phyloP scores from a whole-genome alignment of 2,329 filamentous ascomycete species.

The Sclerotinia borealis region DNA sequence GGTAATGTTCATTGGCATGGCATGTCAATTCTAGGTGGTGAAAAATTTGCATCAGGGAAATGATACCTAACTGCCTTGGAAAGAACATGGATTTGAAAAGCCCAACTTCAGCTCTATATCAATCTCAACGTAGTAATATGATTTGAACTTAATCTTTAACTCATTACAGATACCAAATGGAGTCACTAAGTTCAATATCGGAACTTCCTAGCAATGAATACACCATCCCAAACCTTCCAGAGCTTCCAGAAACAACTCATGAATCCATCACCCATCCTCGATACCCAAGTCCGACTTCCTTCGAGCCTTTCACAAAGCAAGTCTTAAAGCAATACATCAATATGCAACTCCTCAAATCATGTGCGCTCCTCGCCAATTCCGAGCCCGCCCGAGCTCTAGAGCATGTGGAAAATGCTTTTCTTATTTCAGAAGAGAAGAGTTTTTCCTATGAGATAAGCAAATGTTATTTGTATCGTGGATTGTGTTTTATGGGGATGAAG shows the following conservation, averaged over 20 bases:
- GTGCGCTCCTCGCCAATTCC: slow-evolving; percentile 11
- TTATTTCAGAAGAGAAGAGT: slow-evolving; percentile 1
- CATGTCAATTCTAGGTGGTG: neutral
- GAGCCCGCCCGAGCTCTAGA: neutral
- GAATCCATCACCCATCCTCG: neutral
- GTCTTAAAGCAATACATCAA: slow-evolving; percentile 11
- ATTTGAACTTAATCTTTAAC: neutral
- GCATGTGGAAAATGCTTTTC: slow-evolving; percentile 12
- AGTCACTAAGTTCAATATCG: neutral
- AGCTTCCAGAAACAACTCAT: neutral
- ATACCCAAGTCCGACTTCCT: neutral
- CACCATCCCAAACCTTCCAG: neutral
- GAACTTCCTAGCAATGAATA: neutral
- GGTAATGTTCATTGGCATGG: neutral
- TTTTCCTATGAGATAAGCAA: slow-evolving; percentile 15
- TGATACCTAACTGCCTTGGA: too few species aligned
- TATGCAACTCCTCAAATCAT: slow-evolving; percentile 12
- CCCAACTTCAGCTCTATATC: neutral
- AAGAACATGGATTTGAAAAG: too few species aligned
- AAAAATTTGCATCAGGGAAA: neutral
- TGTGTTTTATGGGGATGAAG: slow-evolving; percentile 14
- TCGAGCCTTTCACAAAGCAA: neutral
- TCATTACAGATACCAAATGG: neutral
- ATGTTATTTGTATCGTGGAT: slow-evolving; percentile 17
- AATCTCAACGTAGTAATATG: neutral